These are phyloP conservation scores for Hirschioporus abietinus DNA, from an alignment of 768 basidiomycete species.

Conservation along the genomic window DNA sequence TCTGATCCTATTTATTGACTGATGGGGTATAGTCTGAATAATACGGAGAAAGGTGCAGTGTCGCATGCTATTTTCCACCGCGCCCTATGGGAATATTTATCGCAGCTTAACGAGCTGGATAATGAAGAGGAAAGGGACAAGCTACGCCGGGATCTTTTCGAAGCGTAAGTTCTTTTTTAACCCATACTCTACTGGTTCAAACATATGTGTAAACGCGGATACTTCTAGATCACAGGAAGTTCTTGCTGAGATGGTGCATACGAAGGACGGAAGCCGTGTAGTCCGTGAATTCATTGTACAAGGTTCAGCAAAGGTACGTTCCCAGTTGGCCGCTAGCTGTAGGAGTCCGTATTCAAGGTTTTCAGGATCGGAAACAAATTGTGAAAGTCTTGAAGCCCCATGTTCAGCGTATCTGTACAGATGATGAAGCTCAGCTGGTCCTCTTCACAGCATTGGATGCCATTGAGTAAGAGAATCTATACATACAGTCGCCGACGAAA, in stretches of 20 bases:
- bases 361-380: conserved; percentile 84
- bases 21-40: conserved; percentile 65
- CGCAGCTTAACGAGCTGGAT: conserved; percentile 48
- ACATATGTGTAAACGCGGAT: neutral
- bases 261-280: conserved; percentile 82
- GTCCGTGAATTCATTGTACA: conserved; percentile 82
- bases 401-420: conserved; percentile 79
- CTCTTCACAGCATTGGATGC: conserved; percentile 87
- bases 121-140: conserved; percentile 70
- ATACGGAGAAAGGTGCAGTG: conserved; percentile 84
- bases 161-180: conserved; percentile 47
- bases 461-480: conserved; percentile 61
- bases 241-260: conserved; percentile 90
- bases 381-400: conserved; percentile 88
- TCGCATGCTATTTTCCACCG: conserved; percentile 87
- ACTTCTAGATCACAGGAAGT: conserved; percentile 68
- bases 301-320: conserved; percentile 72
- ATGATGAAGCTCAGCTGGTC: conserved; percentile 87
- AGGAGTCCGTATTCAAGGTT: neutral
- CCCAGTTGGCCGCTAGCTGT: neutral
- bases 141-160: conserved; percentile 72
- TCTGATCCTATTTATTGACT: neutral
- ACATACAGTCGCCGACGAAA: neutral
- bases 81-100: conserved; percentile 80
- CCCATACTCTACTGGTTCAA: neutral